A percentile compares a stretch with the other conserved stretches of the same genome.
These are phyloP conservation scores for Linum lewisii DNA, from an alignment of 345 rosid species.

Conservation along the genomic window DNA sequence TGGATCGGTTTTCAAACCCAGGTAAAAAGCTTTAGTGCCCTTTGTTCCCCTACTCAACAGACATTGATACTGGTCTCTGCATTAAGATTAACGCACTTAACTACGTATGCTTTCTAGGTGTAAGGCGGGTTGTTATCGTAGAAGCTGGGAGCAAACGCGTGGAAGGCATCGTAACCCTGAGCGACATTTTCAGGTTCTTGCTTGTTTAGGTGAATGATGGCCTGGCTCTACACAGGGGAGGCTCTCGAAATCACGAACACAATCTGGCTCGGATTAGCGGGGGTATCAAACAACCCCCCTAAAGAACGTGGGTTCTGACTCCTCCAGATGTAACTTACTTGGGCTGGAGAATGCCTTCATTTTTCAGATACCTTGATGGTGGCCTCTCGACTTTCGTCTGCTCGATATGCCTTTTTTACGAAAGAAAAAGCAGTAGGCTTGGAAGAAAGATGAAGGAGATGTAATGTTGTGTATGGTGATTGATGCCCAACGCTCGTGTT, in stretches of 20 bases:
- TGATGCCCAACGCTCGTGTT: no score
- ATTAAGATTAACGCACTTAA: not conserved
- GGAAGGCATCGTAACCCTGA: conserved; percentile 23
- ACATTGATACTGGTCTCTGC: not conserved
- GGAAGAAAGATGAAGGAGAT: no score
- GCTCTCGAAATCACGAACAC: not conserved
- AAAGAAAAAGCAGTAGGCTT: no score
- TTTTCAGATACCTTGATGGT: no score
- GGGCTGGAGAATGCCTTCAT: no score
- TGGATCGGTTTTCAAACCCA: conserved; percentile 25
- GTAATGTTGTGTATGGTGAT: no score
- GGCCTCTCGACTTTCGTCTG: no score
- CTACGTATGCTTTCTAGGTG: conserved; percentile 16
- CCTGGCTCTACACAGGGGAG: conserved; percentile 9
- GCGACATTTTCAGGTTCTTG: conserved; percentile 25
- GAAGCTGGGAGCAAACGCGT: conserved; percentile 29
- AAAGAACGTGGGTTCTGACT: no score
- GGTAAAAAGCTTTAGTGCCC: conserved; percentile 3
- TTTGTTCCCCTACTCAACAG: not conserved
- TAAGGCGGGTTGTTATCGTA: conserved; percentile 24
- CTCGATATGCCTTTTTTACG: no score
- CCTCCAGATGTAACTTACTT: no score
- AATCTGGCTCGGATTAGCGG: no score
- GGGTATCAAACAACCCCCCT: no score
- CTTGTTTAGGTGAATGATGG: conserved; percentile 21